Evolutionary conservation across 129 eudicot genomes (phyloP), one percentile per base, ranked within the genome.

Genomic region (Flaveria bidentis): DNA sequence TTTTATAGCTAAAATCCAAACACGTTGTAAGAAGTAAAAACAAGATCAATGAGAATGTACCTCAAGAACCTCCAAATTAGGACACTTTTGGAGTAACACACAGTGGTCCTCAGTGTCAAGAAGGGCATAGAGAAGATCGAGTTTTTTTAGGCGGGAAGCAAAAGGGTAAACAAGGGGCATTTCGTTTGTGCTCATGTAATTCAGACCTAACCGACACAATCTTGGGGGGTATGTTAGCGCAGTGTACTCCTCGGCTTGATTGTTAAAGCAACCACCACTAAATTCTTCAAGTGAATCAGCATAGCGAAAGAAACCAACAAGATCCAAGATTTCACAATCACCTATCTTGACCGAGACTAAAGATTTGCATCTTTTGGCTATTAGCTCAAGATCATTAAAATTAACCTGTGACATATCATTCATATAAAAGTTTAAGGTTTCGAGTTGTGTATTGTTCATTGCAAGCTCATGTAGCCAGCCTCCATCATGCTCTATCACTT

Each of bases 51-150:
- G 65, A 14, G 53, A 64, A 65, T 72, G 75, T 86, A 93, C 98
- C 98, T 90, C 97, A n/a, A 93, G 97, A 83, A 85, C 64, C 79
- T 93, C 98, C 85, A 93, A 81, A 77, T 86, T 90, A 47, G 96
- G 96, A 77, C 97, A 93, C 74, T 80, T 62, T 49, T 81, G 85
- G 61, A 93, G 81, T 55, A 93, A 83, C 50, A 56, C 71, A 66
- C 97, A 86, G 10, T 88, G 95, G 67, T 84, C 97, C 71, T 88
- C 97, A 6, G 89, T 82, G 83, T 85, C 89, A 65, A 93, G 92
- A 67, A 88, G 70, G 25, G 97, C 91, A 72, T 87, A 88, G 8
- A 90, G 80, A 41, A 93, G 97, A 82, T 93, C 96, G 83, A 93
- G 71, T 51, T 83, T 90, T 77, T 73, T 88, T 5, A 93, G 84